Percentiles rank a stretch among this genome's conserved stretches.
phyloP scores from a whole-genome alignment of 805 yeast species.

The Komagataella phaffii region DNA sequence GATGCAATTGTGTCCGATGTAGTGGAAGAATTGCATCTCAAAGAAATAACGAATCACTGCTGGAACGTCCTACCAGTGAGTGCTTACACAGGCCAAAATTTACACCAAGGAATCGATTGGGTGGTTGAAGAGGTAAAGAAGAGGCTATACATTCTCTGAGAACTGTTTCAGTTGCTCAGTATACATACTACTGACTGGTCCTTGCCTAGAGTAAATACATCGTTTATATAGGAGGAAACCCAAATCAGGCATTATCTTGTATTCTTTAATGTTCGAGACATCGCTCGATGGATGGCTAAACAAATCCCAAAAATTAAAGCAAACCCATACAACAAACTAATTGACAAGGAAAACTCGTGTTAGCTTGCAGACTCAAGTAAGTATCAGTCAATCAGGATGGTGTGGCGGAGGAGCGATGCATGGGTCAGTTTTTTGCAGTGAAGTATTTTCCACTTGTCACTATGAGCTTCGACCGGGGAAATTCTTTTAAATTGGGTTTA shows the following conservation, averaged over 20 bases:
- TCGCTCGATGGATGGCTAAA: neutral
- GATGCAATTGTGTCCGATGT: constrained; percentile 7
- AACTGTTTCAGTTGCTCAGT: neutral
- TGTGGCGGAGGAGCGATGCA: neutral
- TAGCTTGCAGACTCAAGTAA: neutral
- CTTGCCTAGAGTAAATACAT: neutral
- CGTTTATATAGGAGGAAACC: neutral
- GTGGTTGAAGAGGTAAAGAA: constrained; percentile 23
- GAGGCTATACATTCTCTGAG: constrained; percentile 20
- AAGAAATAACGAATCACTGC: constrained; percentile 22
- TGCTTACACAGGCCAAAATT: constrained; percentile 30
- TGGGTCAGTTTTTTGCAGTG: neutral
- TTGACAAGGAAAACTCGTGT: neutral
- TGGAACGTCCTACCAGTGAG: constrained; percentile 30
- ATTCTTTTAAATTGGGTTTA: neutral
- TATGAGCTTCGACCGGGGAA: neutral
- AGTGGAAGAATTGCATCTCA: constrained; percentile 15
- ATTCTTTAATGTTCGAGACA: neutral
- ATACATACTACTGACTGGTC: neutral
- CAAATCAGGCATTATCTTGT: neutral
- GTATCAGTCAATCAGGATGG: neutral
- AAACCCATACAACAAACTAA: neutral
- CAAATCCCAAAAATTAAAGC: neutral
- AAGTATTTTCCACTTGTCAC: neutral
- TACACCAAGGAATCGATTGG: constrained; percentile 28